Percentiles rank a stretch among this genome's conserved stretches.
Evolutionary conservation across 176 grass and related monocot genomes (phyloP).

Genomic region (Hyparrhenia diplandra): DNA sequence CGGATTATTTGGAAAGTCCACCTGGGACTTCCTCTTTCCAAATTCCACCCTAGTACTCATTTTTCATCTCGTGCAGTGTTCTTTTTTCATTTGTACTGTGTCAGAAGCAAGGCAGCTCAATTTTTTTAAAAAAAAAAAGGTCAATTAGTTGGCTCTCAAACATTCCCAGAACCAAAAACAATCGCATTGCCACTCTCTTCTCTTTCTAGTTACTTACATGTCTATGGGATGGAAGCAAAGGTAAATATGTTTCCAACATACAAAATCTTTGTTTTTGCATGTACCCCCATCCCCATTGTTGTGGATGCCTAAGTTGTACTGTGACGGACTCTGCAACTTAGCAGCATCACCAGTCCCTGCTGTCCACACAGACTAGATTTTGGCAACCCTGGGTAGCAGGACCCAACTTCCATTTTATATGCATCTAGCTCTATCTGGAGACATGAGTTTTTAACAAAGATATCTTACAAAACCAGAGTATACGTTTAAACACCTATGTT

Average conservation of each 20-base stretch:
- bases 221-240: not conserved
- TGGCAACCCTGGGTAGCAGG: no score
- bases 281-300: no score
- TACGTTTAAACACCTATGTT: no score
- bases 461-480: no score
- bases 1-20: not conserved
- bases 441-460: no score
- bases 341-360: no score
- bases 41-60: not conserved
- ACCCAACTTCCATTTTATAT: no score
- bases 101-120: not conserved
- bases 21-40: not conserved
- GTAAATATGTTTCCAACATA: not conserved
- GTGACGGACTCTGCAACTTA: no score
- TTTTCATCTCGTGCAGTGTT: not conserved
- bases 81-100: not conserved
- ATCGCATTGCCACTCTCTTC: not conserved
- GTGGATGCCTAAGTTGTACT: no score
- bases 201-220: not conserved
- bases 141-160: not conserved
- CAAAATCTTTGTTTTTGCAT: not conserved
- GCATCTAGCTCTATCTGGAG: no score
- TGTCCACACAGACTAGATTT: no score
- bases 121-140: not conserved
- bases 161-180: not conserved